These are phyloP conservation scores for Penicillium brevicompactum DNA, from an alignment of 2,329 filamentous ascomycete genomes.

Conservation along the genomic window DNA sequence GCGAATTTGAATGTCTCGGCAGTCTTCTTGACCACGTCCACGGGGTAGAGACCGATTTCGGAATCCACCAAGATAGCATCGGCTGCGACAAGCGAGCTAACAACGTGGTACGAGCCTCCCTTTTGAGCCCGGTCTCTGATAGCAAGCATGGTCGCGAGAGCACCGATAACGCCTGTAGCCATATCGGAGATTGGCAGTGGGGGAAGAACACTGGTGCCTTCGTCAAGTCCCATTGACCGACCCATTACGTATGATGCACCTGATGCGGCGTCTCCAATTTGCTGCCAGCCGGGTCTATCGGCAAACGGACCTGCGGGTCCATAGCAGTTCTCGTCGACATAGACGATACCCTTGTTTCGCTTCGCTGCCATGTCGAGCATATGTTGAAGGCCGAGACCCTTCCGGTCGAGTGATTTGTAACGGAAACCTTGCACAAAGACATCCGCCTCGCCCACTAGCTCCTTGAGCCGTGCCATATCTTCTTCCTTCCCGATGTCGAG, in stretches of 20 bases:
- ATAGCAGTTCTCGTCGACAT: slow-evolving; percentile 56
- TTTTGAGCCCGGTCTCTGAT: slow-evolving; percentile 16
- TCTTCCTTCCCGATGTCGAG: slow-evolving; percentile 51
- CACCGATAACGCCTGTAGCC: slow-evolving; percentile 22
- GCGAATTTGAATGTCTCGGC: slow-evolving; percentile 11
- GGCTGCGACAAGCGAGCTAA: slow-evolving; percentile 32
- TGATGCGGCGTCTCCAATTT: slow-evolving; percentile 51
- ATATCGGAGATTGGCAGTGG: slow-evolving; percentile 28
- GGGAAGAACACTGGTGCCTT: slow-evolving; percentile 20
- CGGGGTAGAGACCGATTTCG: slow-evolving; percentile 36
- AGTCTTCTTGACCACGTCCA: slow-evolving; percentile 6
- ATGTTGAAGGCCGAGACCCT: slow-evolving; percentile 38
- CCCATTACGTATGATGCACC: slow-evolving; percentile 43
- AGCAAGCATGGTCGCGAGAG: slow-evolving; percentile 15
- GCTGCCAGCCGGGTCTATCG: slow-evolving; percentile 54
- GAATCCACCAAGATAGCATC: slow-evolving; percentile 33
- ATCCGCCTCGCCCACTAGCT: slow-evolving; percentile 51
- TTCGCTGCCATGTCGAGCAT: slow-evolving; percentile 43
- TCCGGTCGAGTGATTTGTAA: slow-evolving; percentile 41
- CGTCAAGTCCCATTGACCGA: slow-evolving; percentile 29
- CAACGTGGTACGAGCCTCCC: slow-evolving; percentile 24
- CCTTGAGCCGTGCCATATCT: slow-evolving; percentile 44
- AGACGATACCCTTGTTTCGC: slow-evolving; percentile 50
- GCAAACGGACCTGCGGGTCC: slow-evolving; percentile 51
- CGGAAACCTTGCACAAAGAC: slow-evolving; percentile 59